phyloP scores from a whole-genome alignment of 306 rosid genomes.

The Citrullus colocynthis region DNA sequence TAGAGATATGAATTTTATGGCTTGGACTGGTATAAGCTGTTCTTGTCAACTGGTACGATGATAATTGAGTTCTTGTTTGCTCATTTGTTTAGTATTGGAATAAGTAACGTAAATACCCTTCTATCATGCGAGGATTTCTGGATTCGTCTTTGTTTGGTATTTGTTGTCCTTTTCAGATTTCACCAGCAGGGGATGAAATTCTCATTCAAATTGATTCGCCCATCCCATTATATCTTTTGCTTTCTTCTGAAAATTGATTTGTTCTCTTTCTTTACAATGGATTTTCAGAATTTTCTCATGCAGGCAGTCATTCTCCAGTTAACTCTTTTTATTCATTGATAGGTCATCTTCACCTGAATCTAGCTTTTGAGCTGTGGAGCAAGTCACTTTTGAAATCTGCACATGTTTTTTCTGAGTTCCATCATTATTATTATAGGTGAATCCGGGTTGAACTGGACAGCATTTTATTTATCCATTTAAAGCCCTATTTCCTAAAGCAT shows the following conservation, averaged over 20 bases:
- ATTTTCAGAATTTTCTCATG: constrained; percentile 24
- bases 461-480: constrained; percentile 18
- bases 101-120: constrained; percentile 24
- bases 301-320: background rate
- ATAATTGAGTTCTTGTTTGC: constrained; percentile 24
- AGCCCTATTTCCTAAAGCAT: background rate
- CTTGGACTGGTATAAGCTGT: constrained; percentile 40
- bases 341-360: constrained; percentile 55
- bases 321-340: constrained; percentile 35
- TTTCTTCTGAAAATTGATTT: constrained; percentile 17
- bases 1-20: constrained; percentile 30
- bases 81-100: constrained; percentile 10
- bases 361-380: constrained; percentile 37
- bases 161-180: constrained; percentile 39
- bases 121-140: constrained; percentile 23
- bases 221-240: constrained; percentile 12
- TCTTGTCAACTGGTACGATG: constrained; percentile 24
- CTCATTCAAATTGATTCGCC: constrained; percentile 29
- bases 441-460: constrained; percentile 24
- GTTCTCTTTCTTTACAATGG: constrained; percentile 42
- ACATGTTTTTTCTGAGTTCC: constrained; percentile 18
- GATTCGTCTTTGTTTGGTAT: constrained; percentile 32
- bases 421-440: constrained; percentile 32
- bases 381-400: constrained; percentile 34
- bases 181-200: constrained; percentile 34